Conservation (phyloP, 2,329 filamentous ascomycete genomes). For the Meredithiella fracta region DNA sequence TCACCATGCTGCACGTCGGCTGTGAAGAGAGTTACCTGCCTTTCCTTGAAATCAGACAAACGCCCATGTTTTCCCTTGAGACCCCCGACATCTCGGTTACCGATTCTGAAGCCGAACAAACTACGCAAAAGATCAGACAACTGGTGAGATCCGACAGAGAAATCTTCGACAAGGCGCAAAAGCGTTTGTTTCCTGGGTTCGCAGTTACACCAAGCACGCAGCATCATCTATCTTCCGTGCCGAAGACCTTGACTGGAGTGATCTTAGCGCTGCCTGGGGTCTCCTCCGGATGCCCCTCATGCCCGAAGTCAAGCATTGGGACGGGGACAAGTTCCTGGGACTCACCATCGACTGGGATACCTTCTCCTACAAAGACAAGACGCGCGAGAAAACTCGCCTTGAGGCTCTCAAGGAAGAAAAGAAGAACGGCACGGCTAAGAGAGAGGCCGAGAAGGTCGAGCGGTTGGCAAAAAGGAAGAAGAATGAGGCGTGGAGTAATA, state of each 20-base stretch:
- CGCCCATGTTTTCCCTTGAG: conserved; percentile 52
- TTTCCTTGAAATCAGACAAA: conserved; percentile 76
- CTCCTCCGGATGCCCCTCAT: conserved; percentile 78
- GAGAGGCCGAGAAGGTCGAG: conserved; percentile 22
- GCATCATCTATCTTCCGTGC: conserved; percentile 82
- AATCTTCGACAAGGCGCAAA: conserved; percentile 74
- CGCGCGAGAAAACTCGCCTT: conserved; percentile 47
- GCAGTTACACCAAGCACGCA: conserved; percentile 80
- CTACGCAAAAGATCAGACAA: conserved; percentile 44
- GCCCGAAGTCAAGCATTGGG: conserved; percentile 69
- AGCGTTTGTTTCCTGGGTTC: conserved; percentile 88
- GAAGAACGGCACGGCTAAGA: conserved; percentile 25
- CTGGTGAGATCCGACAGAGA: conserved; percentile 35
- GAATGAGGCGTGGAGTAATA: conserved; percentile 57
- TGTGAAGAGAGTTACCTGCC: conserved; percentile 78
- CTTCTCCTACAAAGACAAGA: conserved; percentile 57
- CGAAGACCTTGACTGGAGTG: conserved; percentile 67
- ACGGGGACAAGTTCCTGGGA: conserved; percentile 48
- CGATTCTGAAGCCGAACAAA: conserved; percentile 40
- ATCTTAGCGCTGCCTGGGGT: conserved; percentile 70
- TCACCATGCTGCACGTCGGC: conserved; percentile 72
- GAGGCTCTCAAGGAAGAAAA: conserved; percentile 36
- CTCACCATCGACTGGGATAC: conserved; percentile 49
- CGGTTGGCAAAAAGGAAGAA: conserved; percentile 39
- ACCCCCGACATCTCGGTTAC: conserved; percentile 40